phyloP scores from a whole-genome alignment of 768 basidiomycete genomes.

The Lactarius sp. region DNA sequence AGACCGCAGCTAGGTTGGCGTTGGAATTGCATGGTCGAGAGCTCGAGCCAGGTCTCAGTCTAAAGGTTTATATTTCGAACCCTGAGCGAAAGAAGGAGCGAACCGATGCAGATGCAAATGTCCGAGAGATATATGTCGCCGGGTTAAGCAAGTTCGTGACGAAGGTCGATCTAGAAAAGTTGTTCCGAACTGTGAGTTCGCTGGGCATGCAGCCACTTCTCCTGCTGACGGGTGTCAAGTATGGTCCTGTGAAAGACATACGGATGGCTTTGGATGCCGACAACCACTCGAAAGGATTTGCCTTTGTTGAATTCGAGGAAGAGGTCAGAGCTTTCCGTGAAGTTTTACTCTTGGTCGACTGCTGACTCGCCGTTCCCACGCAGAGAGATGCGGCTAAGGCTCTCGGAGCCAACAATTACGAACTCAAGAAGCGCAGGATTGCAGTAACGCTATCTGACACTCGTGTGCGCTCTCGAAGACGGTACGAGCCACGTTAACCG shows the following conservation, averaged over 20 bases:
- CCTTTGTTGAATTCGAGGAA: constrained; percentile 85
- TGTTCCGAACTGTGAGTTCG: constrained; percentile 68
- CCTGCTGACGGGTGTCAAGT: constrained; percentile 48
- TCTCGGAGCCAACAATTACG: constrained; percentile 77
- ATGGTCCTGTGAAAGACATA: constrained; percentile 76
- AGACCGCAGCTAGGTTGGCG: constrained; percentile 69
- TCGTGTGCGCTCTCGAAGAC: constrained; percentile 36
- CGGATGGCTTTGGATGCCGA: constrained; percentile 71
- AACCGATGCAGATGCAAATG: constrained; percentile 82
- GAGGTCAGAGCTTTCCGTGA: constrained; percentile 48
- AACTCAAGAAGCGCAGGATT: constrained; percentile 85
- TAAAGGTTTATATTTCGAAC: constrained; percentile 85
- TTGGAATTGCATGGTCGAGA: constrained; percentile 77
- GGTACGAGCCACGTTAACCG: constrained; percentile 23
- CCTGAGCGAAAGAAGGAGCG: constrained; percentile 85
- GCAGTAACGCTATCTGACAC: constrained; percentile 83
- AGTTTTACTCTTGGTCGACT: not conserved
- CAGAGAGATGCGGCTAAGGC: constrained; percentile 69
- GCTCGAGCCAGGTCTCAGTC: constrained; percentile 56
- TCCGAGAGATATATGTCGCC: constrained; percentile 82
- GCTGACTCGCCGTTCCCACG: not conserved
- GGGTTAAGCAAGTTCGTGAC: constrained; percentile 76
- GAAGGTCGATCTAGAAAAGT: constrained; percentile 67
- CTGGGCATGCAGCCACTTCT: not conserved
- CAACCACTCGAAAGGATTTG: constrained; percentile 76